Conservation (phyloP, 495 filamentous ascomycete species). For the Neurospora sp. region DNA sequence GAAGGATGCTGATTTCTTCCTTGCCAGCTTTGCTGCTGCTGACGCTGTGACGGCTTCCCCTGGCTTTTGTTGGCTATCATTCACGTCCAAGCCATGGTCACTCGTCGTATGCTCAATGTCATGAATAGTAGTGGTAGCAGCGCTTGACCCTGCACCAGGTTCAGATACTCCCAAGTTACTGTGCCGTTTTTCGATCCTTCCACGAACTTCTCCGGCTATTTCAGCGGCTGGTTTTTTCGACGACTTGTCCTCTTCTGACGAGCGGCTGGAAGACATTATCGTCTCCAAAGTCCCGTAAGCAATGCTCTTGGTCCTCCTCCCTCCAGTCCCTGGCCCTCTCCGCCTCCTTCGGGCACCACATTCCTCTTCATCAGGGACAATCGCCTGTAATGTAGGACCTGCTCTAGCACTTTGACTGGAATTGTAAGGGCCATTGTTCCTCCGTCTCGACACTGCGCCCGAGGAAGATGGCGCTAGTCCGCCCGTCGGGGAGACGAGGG, state of each 20-base stretch:
- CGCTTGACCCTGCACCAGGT: conserved; percentile 8
- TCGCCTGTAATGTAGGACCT: conserved; percentile 40
- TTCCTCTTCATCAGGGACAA: conserved; percentile 39
- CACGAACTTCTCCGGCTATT: conserved; percentile 38
- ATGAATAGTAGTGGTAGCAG: neutral
- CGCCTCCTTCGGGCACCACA: conserved; percentile 14
- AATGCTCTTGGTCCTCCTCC: conserved; percentile 28
- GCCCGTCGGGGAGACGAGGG: conserved; percentile 17
- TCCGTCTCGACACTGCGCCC: conserved; percentile 7
- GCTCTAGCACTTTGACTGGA: conserved; percentile 2
- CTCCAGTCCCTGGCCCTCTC: conserved; percentile 20
- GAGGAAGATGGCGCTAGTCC: conserved; percentile 3
- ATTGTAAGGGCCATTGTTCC: neutral
- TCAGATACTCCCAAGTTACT: conserved; percentile 10
- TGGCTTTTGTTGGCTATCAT: neutral
- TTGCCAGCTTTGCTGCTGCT: conserved; percentile 11
- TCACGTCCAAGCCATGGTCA: neutral
- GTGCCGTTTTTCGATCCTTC: conserved; percentile 26
- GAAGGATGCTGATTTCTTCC: conserved; percentile 36
- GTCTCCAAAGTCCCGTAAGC: conserved; percentile 47
- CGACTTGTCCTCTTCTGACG: conserved; percentile 42
- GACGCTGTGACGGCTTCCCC: neutral
- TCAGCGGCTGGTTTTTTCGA: conserved; percentile 42
- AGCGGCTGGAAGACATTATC: conserved; percentile 47
- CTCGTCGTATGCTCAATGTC: neutral